Evolutionary conservation across 768 basidiomycete species (phyloP).

Genomic region (Dentipellis fragilis): DNA sequence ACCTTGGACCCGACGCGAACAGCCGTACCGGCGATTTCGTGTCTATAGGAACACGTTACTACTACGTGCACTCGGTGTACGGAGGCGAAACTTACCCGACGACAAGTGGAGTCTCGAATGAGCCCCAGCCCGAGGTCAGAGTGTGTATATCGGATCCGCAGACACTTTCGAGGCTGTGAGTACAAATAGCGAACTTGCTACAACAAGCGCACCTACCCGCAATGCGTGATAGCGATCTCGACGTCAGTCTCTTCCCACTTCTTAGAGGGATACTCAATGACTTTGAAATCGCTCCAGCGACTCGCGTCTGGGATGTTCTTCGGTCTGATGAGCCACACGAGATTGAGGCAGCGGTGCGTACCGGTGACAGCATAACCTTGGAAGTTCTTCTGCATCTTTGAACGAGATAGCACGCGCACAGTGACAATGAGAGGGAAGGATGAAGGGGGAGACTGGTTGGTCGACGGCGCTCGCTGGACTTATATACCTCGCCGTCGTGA

Average conservation of each 20-base stretch:
- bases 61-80: background rate
- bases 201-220: conserved; percentile 9
- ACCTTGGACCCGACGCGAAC: conserved; percentile 45
- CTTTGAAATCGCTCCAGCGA: conserved; percentile 29
- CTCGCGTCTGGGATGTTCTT: conserved; percentile 11
- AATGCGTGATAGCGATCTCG: conserved; percentile 43
- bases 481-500: too few relatives aligned
- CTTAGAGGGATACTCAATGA: conserved; percentile 44
- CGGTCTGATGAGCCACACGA: background rate
- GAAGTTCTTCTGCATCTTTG: background rate
- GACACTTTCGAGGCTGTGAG: conserved; percentile 17
- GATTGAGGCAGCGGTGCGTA: background rate
- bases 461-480: too few relatives aligned
- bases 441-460: background rate
- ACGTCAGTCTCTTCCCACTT: conserved; percentile 41
- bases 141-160: conserved; percentile 47
- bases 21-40: conserved; percentile 48
- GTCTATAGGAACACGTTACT: conserved; percentile 12
- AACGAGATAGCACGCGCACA: background rate
- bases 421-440: background rate
- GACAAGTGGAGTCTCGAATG: conserved; percentile 18
- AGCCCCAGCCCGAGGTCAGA: conserved; percentile 29
- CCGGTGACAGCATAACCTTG: background rate
- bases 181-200: background rate
- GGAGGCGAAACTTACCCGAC: conserved; percentile 6